phyloP scores from a whole-genome alignment of 257 asterid genomes.

The Apocynum venetum region DNA sequence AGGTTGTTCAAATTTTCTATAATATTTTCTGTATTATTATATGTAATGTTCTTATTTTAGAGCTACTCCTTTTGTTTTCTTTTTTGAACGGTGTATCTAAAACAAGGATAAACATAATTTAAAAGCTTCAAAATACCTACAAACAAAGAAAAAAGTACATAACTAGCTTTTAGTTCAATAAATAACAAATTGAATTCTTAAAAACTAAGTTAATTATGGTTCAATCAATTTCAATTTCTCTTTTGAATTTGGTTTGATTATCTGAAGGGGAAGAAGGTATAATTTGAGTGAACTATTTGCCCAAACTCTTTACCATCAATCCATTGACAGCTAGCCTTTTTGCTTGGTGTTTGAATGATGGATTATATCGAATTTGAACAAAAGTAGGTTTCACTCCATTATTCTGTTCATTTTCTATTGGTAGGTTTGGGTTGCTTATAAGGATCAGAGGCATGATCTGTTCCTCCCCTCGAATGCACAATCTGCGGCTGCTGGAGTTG shows the following conservation, averaged over 20 bases:
- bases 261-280: background rate
- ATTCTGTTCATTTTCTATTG: background rate
- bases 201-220: too few species aligned
- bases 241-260: background rate
- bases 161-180: too few species aligned
- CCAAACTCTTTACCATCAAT: background rate
- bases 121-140: too few species aligned
- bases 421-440: constrained; percentile 98
- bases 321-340: background rate
- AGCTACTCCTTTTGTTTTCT: too few species aligned
- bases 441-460: constrained; percentile 93
- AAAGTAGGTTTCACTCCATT: background rate
- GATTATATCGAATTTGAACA: background rate
- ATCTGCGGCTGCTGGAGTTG: constrained; percentile 97
- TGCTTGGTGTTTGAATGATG: background rate
- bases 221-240: background rate
- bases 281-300: background rate
- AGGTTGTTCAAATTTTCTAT: too few species aligned
- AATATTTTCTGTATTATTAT: too few species aligned
- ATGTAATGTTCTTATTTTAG: too few species aligned
- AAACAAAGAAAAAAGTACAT: too few species aligned
- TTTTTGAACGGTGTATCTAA: too few species aligned
- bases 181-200: too few species aligned
- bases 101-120: too few species aligned
- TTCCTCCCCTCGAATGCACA: constrained; percentile 98